Evolutionary conservation across 495 filamentous ascomycete species (phyloP).

Genomic region (Glonium stellatum): DNA sequence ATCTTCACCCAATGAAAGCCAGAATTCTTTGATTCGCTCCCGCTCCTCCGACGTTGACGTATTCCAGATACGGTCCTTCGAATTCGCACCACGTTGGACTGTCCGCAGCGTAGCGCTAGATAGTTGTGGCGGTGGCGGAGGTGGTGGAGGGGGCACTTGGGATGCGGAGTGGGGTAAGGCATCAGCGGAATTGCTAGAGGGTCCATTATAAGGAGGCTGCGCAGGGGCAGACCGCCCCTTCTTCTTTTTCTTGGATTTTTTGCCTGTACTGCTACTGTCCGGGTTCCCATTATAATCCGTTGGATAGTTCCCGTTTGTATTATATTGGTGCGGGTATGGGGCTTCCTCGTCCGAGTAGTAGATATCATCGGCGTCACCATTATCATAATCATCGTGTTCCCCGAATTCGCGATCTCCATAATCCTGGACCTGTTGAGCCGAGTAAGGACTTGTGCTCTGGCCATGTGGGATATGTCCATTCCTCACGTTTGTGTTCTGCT

Average conservation of each 20-base stretch:
- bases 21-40: slow-evolving; percentile 96
- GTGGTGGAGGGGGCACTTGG: slow-evolving; percentile 30
- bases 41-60: slow-evolving; percentile 88
- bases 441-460: slow-evolving; percentile 8
- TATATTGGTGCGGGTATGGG: slow-evolving; percentile 19
- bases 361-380: slow-evolving; percentile 37
- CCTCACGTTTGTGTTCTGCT: slow-evolving; percentile 14
- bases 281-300: slow-evolving; percentile 5
- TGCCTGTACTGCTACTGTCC: slow-evolving; percentile 30
- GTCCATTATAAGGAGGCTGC: slow-evolving; percentile 16
- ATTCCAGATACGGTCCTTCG: slow-evolving; percentile 91
- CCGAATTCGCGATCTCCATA: slow-evolving; percentile 33
- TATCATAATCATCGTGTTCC: slow-evolving; percentile 33
- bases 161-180: slow-evolving; percentile 10
- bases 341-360: slow-evolving; percentile 41
- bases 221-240: slow-evolving; percentile 39
- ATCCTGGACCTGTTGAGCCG: slow-evolving; percentile 16
- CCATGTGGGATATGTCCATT: slow-evolving; percentile 23
- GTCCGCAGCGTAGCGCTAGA: slow-evolving; percentile 19
- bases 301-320: slow-evolving; percentile 25
- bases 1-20: slow-evolving; percentile 91
- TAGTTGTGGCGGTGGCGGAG: slow-evolving; percentile 22
- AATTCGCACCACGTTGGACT: slow-evolving; percentile 11
- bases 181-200: slow-evolving; percentile 15
- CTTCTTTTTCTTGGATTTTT: slow-evolving; percentile 62